Percentiles rank a stretch among this genome's conserved stretches.
Conservation (phyloP, 352 stramenopile genomes). For the Pythium insidiosum region DNA sequence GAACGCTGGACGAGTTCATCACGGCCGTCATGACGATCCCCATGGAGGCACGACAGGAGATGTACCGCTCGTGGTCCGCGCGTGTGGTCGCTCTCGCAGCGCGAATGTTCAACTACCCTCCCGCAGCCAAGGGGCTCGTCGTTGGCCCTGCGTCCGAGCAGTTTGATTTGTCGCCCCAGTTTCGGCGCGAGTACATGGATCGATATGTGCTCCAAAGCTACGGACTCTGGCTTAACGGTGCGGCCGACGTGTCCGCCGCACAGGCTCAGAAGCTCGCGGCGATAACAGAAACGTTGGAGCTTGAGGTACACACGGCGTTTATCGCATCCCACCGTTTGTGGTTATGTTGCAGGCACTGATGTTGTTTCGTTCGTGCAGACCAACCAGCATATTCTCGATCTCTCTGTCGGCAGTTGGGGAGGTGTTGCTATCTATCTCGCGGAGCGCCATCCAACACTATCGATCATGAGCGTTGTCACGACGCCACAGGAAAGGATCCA, state of each 20-base stretch:
- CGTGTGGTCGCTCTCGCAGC: slow-evolving; percentile 64
- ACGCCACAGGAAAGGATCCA: slow-evolving; percentile 49
- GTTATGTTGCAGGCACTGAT: background rate
- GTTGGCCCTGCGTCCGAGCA: slow-evolving; percentile 62
- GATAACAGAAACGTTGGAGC: slow-evolving; percentile 46
- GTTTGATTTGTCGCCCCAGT: slow-evolving; percentile 65
- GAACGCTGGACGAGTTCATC: slow-evolving; percentile 64
- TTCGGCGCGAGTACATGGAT: slow-evolving; percentile 71
- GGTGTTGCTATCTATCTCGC: slow-evolving; percentile 71
- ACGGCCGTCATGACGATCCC: slow-evolving; percentile 71
- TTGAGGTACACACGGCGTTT: no score
- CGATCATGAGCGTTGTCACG: slow-evolving; percentile 45
- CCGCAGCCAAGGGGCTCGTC: slow-evolving; percentile 59
- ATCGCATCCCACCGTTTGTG: no score
- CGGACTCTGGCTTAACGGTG: slow-evolving; percentile 52
- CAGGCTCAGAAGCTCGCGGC: slow-evolving; percentile 62
- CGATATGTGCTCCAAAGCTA: slow-evolving; percentile 70
- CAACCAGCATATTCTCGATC: slow-evolving; percentile 63
- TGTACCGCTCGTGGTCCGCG: slow-evolving; percentile 82
- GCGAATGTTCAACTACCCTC: slow-evolving; percentile 69
- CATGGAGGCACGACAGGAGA: slow-evolving; percentile 72
- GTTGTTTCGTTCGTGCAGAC: slow-evolving; percentile 15
- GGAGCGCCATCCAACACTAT: slow-evolving; percentile 32
- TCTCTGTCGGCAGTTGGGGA: slow-evolving; percentile 78
- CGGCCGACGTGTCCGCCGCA: slow-evolving; percentile 44